Conservation (phyloP, 148 eudicot genomes). For the Vaccinium corymbosum region DNA sequence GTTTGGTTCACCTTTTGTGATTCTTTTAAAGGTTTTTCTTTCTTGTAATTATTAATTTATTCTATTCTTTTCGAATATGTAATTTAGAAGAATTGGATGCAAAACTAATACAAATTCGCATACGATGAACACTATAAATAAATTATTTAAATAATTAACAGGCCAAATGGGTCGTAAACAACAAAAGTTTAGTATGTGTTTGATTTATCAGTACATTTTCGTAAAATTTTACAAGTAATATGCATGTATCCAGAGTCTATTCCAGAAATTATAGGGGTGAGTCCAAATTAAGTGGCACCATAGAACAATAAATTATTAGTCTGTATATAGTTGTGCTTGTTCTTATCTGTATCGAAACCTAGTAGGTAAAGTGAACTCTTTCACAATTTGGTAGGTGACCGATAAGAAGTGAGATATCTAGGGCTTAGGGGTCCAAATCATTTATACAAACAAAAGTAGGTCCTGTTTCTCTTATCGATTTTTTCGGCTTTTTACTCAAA, state of each 20-base stretch:
- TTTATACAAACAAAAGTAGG: not conserved
- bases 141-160: not conserved
- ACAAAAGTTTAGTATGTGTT: not conserved
- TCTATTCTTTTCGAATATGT: not conserved
- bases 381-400: slow-evolving; percentile 7
- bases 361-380: not conserved
- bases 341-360: not conserved
- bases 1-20: not conserved
- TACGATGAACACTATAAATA: not conserved
- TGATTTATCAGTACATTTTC: not conserved
- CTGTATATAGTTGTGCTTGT: too few relatives aligned
- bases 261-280: not conserved
- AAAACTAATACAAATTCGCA: not conserved
- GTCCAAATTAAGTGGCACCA: not conserved
- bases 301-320: not conserved
- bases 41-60: not conserved
- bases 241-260: not conserved
- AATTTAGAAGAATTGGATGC: not conserved
- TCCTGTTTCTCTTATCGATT: too few relatives aligned
- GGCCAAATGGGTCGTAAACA: not conserved
- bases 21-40: not conserved
- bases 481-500: too few relatives aligned
- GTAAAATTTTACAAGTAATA: not conserved
- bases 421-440: not conserved
- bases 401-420: not conserved